These are phyloP conservation scores for Entonaema liquescens DNA, from an alignment of 495 filamentous ascomycete species.

Conservation along the genomic window DNA sequence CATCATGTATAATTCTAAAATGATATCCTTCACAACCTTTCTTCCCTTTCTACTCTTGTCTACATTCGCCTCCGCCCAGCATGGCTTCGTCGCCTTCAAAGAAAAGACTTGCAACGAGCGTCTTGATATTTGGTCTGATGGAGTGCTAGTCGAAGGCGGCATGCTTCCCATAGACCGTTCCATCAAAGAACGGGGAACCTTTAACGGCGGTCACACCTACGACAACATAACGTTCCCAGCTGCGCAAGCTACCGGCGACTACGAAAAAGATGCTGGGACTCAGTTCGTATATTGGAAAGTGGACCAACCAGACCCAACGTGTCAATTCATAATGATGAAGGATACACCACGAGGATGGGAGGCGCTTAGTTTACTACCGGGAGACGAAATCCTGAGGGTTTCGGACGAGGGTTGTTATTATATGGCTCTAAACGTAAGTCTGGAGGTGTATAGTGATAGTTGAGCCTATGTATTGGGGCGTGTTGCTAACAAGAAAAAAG, in stretches of 20 bases:
- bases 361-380: slow-evolving; percentile 25
- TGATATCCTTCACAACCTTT: not conserved
- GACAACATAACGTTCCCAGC: slow-evolving; percentile 36
- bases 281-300: slow-evolving; percentile 33
- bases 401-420: slow-evolving; percentile 28
- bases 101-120: slow-evolving; percentile 19
- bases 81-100: slow-evolving; percentile 16
- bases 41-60: slow-evolving; percentile 20
- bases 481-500: slow-evolving; percentile 9
- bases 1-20: not conserved
- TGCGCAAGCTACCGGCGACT: slow-evolving; percentile 13
- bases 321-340: slow-evolving; percentile 34
- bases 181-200: slow-evolving; percentile 16
- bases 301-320: slow-evolving; percentile 24
- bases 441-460: not conserved
- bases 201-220: slow-evolving; percentile 24
- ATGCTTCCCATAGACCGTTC: slow-evolving; percentile 20
- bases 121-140: slow-evolving; percentile 28
- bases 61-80: slow-evolving; percentile 4
- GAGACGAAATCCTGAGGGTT: slow-evolving; percentile 19
- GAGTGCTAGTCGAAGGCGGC: slow-evolving; percentile 2
- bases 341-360: slow-evolving; percentile 21
- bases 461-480: not conserved
- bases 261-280: slow-evolving; percentile 4
- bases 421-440: slow-evolving; percentile 25